A percentile compares a stretch with the other conserved stretches of the same genome.
Conservation (phyloP, 768 basidiomycete species). For the Suillus tomentosus region DNA sequence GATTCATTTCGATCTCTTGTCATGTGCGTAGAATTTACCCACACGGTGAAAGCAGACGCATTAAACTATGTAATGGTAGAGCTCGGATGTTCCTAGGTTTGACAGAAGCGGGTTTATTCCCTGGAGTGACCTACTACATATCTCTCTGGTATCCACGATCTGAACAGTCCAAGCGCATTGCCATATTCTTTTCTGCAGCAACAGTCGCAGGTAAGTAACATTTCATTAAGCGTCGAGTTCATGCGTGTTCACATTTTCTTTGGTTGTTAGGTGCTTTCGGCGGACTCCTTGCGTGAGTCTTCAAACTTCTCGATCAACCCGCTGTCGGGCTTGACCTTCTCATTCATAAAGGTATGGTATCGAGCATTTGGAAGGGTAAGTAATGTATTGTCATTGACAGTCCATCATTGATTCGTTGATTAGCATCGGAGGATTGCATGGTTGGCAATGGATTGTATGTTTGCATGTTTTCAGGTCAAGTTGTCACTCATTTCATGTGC, state of each 20-base stretch:
- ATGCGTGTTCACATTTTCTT: background rate
- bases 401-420: background rate
- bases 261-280: conserved; percentile 41
- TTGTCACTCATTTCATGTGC: conserved; percentile 13
- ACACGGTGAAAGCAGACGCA: background rate
- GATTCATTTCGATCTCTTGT: conserved; percentile 33
- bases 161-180: conserved; percentile 59
- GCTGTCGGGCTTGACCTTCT: background rate
- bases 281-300: conserved; percentile 47
- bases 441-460: conserved; percentile 42
- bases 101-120: conserved; percentile 48
- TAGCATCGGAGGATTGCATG: conserved; percentile 31
- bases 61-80: conserved; percentile 21
- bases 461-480: background rate
- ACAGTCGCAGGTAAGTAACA: conserved; percentile 47
- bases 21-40: conserved; percentile 27
- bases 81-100: conserved; percentile 47
- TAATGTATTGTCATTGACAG: background rate
- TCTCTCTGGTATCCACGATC: conserved; percentile 62
- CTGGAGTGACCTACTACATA: conserved; percentile 46
- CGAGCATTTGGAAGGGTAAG: conserved; percentile 36
- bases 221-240: background rate
- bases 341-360: conserved; percentile 34
- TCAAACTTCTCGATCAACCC: background rate
- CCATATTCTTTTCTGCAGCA: conserved; percentile 66